Conservation (phyloP, 805 yeast species). For the Debaryomyces maramus region DNA sequence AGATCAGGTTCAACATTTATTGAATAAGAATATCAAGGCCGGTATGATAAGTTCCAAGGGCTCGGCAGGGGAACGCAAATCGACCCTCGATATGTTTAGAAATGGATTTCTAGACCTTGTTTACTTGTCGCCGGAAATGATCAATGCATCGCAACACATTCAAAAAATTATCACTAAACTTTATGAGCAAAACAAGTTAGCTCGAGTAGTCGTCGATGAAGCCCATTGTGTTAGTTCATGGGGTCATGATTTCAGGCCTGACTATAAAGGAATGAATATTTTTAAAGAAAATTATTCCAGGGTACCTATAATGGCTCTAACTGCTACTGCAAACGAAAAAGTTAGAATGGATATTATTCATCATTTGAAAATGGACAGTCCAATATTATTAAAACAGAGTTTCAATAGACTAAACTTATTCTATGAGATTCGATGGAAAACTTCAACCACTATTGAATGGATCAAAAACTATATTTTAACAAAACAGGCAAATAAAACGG, state of each 20-base stretch:
- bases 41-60: constrained; percentile 86
- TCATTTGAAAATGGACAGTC: constrained; percentile 62
- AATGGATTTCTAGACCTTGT: constrained; percentile 72
- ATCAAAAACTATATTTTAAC: constrained; percentile 55
- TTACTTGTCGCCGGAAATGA: constrained; percentile 94
- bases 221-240: constrained; percentile 98
- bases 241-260: constrained; percentile 99
- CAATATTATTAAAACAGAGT: constrained; percentile 78
- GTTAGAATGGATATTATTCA: constrained; percentile 84
- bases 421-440: constrained; percentile 75
- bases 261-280: constrained; percentile 75
- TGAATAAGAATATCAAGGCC: constrained; percentile 68
- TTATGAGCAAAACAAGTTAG: constrained; percentile 56
- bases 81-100: constrained; percentile 59
- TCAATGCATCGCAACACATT: constrained; percentile 69
- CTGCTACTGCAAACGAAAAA: constrained; percentile 94
- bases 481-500: constrained; percentile 61
- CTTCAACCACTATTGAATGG: constrained; percentile 53
- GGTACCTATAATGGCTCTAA: constrained; percentile 91
- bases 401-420: constrained; percentile 85
- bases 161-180: constrained; percentile 61
- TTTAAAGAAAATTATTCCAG: constrained; percentile 74
- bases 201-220: constrained; percentile 91
- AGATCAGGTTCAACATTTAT: constrained; percentile 87
- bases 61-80: constrained; percentile 58